phyloP scores from a whole-genome alignment of 2,329 filamentous ascomycete species.

The Cladosporium halotolerans region DNA sequence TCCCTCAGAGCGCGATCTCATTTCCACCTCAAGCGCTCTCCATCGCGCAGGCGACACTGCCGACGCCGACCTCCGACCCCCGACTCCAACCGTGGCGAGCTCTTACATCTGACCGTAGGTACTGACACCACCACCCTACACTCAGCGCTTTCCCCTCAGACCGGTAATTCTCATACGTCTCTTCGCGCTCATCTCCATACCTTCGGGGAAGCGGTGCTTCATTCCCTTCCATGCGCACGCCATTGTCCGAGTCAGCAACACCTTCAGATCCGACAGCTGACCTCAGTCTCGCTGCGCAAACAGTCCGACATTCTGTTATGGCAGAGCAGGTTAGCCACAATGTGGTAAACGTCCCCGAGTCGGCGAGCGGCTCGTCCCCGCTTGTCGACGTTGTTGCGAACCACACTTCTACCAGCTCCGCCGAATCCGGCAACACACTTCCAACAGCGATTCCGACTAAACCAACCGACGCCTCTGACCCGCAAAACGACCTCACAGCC shows the following conservation, averaged over 20 bases:
- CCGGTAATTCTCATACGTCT: not conserved
- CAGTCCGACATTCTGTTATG: conserved; percentile 53
- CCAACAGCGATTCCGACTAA: conserved; percentile 35
- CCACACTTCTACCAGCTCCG: conserved; percentile 48
- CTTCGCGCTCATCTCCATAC: no score
- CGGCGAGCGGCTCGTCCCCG: conserved; percentile 54
- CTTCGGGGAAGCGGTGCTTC: no score
- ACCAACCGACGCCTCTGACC: conserved; percentile 19
- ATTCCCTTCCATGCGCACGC: conserved; percentile 1
- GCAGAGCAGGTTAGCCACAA: conserved; percentile 64
- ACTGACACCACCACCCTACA: not conserved
- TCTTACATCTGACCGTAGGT: conserved; percentile 10
- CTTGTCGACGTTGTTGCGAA: conserved; percentile 60
- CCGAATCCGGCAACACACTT: conserved; percentile 44
- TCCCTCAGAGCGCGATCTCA: conserved; percentile 1
- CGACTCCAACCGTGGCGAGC: conserved; percentile 11
- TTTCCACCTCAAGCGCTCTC: conserved; percentile 1
- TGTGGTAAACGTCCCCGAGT: conserved; percentile 67
- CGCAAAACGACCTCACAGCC: conserved; percentile 14
- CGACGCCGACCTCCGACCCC: conserved; percentile 9
- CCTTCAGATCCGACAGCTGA: conserved; percentile 7
- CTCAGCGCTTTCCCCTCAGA: not conserved
- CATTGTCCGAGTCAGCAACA: conserved; percentile 9
- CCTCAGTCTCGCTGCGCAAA: conserved; percentile 9
- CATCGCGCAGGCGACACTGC: conserved; percentile 1